Evolutionary conservation across 2,329 filamentous ascomycete genomes (phyloP).

Genomic region (Phialocephala subalpina): DNA sequence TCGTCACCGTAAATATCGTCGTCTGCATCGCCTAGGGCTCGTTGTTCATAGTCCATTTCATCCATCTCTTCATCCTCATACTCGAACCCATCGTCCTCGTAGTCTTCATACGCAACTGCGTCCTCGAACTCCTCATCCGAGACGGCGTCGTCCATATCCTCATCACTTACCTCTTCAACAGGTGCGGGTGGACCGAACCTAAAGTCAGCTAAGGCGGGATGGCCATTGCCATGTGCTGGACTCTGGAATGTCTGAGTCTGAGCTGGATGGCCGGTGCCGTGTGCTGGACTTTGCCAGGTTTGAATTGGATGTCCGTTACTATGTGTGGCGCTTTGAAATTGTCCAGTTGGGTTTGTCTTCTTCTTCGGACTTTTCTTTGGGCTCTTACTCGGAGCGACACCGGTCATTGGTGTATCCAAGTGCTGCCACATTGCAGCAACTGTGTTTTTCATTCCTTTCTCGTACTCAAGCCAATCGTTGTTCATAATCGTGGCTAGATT

Average conservation of each 20-base stretch:
- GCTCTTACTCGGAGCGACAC: too few species aligned
- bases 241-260: not conserved
- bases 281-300: not conserved
- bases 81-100: not conserved
- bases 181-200: not conserved
- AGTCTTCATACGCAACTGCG: not conserved
- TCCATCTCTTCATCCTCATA: constrained; percentile 1
- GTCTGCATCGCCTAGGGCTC: not conserved
- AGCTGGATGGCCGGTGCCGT: not conserved
- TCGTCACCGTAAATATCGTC: not conserved
- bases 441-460: not conserved
- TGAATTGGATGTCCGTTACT: not conserved
- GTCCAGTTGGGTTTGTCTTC: not conserved
- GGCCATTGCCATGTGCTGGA: not conserved
- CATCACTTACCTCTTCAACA: not conserved
- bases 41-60: constrained; percentile 3
- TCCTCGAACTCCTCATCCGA: not conserved
- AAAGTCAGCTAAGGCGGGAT: not conserved
- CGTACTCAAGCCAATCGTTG: not conserved
- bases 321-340: not conserved
- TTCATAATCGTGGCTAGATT: not conserved
- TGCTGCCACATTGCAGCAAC: not conserved
- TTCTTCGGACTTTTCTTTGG: not conserved
- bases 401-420: not conserved
- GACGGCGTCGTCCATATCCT: not conserved